phyloP scores from a whole-genome alignment of 2,329 filamentous ascomycete species.

The Neonectria faginata region DNA sequence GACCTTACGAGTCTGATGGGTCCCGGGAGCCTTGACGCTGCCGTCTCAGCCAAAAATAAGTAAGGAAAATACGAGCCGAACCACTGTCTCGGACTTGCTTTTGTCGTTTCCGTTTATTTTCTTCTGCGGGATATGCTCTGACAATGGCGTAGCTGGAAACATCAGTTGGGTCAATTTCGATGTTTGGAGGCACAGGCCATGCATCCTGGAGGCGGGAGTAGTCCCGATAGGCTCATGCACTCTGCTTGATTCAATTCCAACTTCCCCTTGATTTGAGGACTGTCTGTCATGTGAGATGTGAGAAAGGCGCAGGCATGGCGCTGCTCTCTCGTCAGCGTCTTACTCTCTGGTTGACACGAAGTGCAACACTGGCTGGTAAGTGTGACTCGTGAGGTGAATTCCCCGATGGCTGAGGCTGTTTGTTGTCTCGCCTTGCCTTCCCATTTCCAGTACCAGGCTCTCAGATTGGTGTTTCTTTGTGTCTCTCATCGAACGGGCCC shows the following conservation, averaged over 20 bases:
- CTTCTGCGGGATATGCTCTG: slow-evolving; percentile 26
- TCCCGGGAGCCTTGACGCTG: slow-evolving; percentile 35
- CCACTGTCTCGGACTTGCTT: slow-evolving; percentile 31
- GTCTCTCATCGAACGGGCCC: slow-evolving; percentile 5
- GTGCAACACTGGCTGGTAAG: slow-evolving; percentile 12
- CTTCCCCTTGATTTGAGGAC: slow-evolving; percentile 29
- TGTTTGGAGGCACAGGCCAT: slow-evolving; percentile 31
- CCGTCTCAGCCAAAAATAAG: slow-evolving; percentile 13
- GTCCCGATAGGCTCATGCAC: slow-evolving; percentile 39
- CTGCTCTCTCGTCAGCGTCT: slow-evolving; percentile 26
- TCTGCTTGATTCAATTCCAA: slow-evolving; percentile 17
- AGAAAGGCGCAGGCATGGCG: slow-evolving; percentile 24
- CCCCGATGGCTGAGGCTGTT: slow-evolving; percentile 34
- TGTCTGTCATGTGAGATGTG: slow-evolving; percentile 34
- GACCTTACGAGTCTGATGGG: slow-evolving; percentile 32
- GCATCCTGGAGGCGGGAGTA: slow-evolving; percentile 31
- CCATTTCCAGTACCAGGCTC: slow-evolving; percentile 3
- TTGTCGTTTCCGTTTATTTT: slow-evolving; percentile 19
- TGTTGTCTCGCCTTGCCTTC: slow-evolving; percentile 26
- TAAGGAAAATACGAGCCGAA: slow-evolving; percentile 25
- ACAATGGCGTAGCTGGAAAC: slow-evolving; percentile 17
- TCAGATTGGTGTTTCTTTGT: neutral
- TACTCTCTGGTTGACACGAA: neutral
- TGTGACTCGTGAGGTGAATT: slow-evolving; percentile 23
- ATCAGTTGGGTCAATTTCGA: slow-evolving; percentile 28